Evolutionary conservation across 2,329 filamentous ascomycete genomes (phyloP).

Genomic region (Fusarium musae): DNA sequence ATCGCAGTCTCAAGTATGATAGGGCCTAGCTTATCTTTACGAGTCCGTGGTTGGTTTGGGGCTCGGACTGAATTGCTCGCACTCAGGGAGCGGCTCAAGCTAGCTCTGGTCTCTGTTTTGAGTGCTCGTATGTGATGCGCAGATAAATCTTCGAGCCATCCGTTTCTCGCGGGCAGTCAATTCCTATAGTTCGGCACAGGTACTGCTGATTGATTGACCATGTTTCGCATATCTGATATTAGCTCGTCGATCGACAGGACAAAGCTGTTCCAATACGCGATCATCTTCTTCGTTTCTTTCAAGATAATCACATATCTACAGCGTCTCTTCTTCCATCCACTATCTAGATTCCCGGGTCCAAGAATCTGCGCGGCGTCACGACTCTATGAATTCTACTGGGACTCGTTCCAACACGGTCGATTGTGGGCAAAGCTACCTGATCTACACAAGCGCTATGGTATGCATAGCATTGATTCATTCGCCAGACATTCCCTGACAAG

Average conservation of each 20-base stretch:
- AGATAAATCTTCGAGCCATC: not conserved
- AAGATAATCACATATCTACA: not conserved
- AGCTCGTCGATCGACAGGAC: not conserved
- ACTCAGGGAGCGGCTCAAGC: not conserved
- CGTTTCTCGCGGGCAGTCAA: not conserved
- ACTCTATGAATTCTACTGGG: not conserved
- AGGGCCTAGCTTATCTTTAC: not conserved
- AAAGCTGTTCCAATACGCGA: not conserved
- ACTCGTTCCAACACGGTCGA: not conserved
- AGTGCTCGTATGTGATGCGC: not conserved
- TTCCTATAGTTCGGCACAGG: accelerated
- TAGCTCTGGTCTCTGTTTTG: not conserved
- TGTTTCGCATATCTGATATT: not conserved
- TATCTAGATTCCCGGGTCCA: not conserved
- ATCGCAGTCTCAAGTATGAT: not conserved
- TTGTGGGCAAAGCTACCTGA: not conserved
- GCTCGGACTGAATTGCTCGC: not conserved
- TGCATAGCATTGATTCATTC: not conserved
- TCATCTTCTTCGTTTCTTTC: not conserved
- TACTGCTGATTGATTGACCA: not conserved
- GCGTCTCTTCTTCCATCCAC: not conserved
- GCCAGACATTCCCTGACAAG: not conserved
- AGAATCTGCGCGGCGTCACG: not conserved
- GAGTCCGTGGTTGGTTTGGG: not conserved
- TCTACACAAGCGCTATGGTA: not conserved